A percentile compares a stretch with the other conserved stretches of the same genome.
Evolutionary conservation across 495 filamentous ascomycete species (phyloP).

Genomic region (Lasiosphaeriaceae sp.): DNA sequence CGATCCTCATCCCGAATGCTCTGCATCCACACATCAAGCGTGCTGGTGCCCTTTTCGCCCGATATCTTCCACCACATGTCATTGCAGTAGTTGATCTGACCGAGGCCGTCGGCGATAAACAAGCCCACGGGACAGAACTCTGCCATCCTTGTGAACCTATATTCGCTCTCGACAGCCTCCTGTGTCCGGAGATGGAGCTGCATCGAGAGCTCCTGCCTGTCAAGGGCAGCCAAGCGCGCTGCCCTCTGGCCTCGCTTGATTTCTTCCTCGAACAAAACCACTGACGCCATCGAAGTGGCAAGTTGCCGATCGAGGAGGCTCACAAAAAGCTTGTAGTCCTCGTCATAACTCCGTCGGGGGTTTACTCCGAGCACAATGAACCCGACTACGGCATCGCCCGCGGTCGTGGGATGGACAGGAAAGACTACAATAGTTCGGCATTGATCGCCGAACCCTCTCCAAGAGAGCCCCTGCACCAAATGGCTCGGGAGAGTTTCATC

Average conservation of each 20-base stretch:
- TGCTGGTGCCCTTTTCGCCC: constrained; percentile 44
- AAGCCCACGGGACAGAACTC: constrained; percentile 70
- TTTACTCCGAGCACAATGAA: constrained; percentile 69
- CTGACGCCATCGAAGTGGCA: constrained; percentile 66
- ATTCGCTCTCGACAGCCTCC: constrained; percentile 65
- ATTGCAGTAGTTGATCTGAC: constrained; percentile 66
- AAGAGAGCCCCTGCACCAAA: constrained; percentile 58
- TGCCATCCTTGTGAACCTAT: constrained; percentile 70
- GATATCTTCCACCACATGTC: constrained; percentile 70
- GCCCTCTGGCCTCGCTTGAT: constrained; percentile 63
- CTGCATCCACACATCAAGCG: constrained; percentile 60
- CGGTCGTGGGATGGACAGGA: constrained; percentile 65
- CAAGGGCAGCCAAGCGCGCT: constrained; percentile 59
- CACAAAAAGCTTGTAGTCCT: constrained; percentile 66
- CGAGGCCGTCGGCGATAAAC: constrained; percentile 62
- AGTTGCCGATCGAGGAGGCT: constrained; percentile 66
- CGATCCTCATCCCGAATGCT: constrained; percentile 60
- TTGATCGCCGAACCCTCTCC: constrained; percentile 60
- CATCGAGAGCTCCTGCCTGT: constrained; percentile 63
- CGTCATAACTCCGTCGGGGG: constrained; percentile 63
- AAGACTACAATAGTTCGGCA: constrained; percentile 64
- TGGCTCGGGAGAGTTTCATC: constrained; percentile 54
- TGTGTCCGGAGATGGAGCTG: constrained; percentile 63
- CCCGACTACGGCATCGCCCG: constrained; percentile 56
- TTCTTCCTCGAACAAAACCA: constrained; percentile 70